Evolutionary conservation across 371 early-diverging fungal genomes (phyloP), one percentile per base, ranked within the genome.

Genomic region (Umbelopsis sp.): DNA sequence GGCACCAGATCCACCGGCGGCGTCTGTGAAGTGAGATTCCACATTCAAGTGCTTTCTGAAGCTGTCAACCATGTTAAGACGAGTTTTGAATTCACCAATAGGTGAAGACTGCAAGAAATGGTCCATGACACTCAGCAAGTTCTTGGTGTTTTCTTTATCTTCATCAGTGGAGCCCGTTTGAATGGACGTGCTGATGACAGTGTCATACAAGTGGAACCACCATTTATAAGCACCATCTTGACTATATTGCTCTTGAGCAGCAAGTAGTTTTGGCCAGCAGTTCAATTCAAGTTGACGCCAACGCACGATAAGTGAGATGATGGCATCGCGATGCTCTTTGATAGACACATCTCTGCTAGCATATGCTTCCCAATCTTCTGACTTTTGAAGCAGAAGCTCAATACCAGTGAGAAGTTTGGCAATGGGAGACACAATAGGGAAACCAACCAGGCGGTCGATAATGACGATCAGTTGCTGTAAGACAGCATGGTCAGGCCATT

Each of bases 321-420:
- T 76, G n/a, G 91, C 89, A 12, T 91, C 87, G 57, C 94, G 91
- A 67, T 89, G 82, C 6, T 74, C 76, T 48, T 89, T 85, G 38
- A 99, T 65, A 4, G 97, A 94, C 8, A 93, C 91, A 41, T 93
- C 93, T 37, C 89, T 83, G 65, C 92, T 90, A 14, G 97, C 96
- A 70, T 94, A 95, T 10, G 88, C 84, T 79, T 98, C 93, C 99
- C 99, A 99, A 74, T 97, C 98, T 74, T 96, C 90, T 9, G 94
- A 91, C 66, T 95, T 94, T 67, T 87, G 87, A 35, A 98, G 75
- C 38, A 99, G 76, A 35, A 93, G 74, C 74, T 99, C 98, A 50
- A 97, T 65, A 44, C 96, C 98, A 0, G 96, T 91, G 69, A 99
- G 76, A 44, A 97, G 86, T 77, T 95, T 95, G 78, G 95, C 93